phyloP scores from a whole-genome alignment of 106 monocot species.

The Amphibolis antarctica region DNA sequence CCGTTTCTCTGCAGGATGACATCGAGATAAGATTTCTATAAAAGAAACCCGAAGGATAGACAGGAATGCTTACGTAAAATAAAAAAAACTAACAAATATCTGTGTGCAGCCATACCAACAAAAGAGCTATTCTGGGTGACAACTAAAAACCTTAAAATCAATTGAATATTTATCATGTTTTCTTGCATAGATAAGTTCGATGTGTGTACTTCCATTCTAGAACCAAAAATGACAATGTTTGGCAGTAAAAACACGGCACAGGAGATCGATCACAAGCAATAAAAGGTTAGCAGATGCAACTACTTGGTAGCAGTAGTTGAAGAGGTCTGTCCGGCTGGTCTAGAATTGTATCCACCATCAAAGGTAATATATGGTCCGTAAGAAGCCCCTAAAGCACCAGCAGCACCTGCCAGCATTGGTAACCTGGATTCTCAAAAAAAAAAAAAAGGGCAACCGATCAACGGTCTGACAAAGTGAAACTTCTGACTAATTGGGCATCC shows the following conservation, averaged over 20 bases:
- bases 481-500: background rate
- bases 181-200: no score
- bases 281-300: background rate
- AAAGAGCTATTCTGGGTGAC: no score
- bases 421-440: conserved; percentile 34
- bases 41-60: background rate
- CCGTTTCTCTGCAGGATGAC: conserved; percentile 29
- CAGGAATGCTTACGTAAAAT: background rate
- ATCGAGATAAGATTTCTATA: background rate
- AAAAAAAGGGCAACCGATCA: background rate
- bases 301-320: conserved; percentile 64
- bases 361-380: conserved; percentile 73
- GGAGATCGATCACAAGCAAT: no score
- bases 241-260: no score
- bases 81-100: background rate
- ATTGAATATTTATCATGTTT: no score
- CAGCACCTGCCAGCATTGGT: conserved; percentile 63
- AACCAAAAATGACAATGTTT: no score
- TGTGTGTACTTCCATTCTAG: no score
- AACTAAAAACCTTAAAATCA: no score
- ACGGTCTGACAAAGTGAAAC: background rate
- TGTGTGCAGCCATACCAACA: no score
- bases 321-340: conserved; percentile 53
- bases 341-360: conserved; percentile 51
- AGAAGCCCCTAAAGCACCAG: conserved; percentile 57